Evolutionary conservation across 345 rosid genomes (phyloP).

Genomic region (Rhodamnia rubescens): DNA sequence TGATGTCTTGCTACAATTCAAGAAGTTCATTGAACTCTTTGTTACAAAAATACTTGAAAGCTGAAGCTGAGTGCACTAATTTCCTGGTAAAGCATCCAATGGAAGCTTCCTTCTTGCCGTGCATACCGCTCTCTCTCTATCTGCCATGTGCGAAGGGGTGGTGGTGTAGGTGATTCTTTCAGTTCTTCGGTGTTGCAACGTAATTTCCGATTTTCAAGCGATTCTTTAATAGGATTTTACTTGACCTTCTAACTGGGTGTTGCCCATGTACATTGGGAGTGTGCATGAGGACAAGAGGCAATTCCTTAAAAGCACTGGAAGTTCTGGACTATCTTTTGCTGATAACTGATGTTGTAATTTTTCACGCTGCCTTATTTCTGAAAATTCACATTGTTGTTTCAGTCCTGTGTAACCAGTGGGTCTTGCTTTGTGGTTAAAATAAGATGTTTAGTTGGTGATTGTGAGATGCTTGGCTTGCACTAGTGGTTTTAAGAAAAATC

Average conservation of each 20-base stretch:
- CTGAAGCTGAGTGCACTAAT: neutral
- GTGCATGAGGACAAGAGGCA: neutral
- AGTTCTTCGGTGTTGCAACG: neutral
- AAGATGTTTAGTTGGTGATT: neutral
- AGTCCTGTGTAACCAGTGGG: neutral
- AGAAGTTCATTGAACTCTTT: neutral
- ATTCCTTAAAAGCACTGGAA: neutral
- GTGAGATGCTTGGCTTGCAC: neutral
- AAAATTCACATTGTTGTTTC: neutral
- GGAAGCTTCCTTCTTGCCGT: neutral
- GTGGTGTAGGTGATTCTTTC: neutral
- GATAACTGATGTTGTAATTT: neutral
- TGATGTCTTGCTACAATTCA: neutral
- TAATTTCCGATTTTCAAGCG: neutral
- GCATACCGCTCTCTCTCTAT: neutral
- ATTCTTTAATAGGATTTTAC: neutral
- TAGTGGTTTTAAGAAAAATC: constrained; percentile 8
- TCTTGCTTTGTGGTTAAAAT: neutral
- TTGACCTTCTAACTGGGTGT: neutral
- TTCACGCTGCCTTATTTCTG: neutral
- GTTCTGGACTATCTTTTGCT: neutral
- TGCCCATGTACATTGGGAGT: neutral
- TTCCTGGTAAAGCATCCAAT: neutral
- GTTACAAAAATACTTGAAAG: neutral
- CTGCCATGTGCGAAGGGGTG: neutral